Evolutionary conservation across 2,329 filamentous ascomycete species (phyloP), one percentile per base, ranked within the genome.

Genomic region (Phialemoniopsis sp.): DNA sequence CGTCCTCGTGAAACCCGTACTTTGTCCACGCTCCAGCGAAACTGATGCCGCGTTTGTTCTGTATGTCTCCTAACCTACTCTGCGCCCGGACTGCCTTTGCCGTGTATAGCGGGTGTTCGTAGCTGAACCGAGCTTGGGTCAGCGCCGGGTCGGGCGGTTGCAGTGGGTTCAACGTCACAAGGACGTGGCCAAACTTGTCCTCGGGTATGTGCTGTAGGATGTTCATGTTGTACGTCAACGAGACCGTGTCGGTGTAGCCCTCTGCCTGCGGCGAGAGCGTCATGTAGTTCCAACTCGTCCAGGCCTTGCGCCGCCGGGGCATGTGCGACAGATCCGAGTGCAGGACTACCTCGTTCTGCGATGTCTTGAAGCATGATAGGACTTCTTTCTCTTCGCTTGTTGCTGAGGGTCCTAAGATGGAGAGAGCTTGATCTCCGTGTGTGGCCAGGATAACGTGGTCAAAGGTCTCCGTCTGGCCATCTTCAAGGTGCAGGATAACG

Each of bases 161-260:
- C 3, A 85, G 70, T 0, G 89, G 87, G 54, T 95, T 94, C 39
- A 94, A 67, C 1, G 89, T 94, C 9, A 94, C 85, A 13, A 93
- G 75, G 1, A 94, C 78, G 34, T 85, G 70, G 19, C 85, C 85
- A 44, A 85, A 90, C 2, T 72, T 68, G 2, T 71, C 60, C 29
- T 68, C 64, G 1, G 86, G 78, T 36, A 93, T 81, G 51, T 87
- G 78, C 56, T 94, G 89, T 2, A 94, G 67, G 17, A 82, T 78
- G 50, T 94, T 94, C 84, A 94, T 89, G 67, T 88, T 87, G 66
- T 93, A 93, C 2, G 87, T 93, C 41, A 94, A 60, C 16, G 78
- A 87, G 17, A 87, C 80, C 44, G 78, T 75, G 51, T 81, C 73
- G 12, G 32, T 62, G 37, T 60, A 68, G 29, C 63, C 60, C 2